Conservation (phyloP, 352 stramenopile species). For the Pythium rhizo-oryzae region DNA sequence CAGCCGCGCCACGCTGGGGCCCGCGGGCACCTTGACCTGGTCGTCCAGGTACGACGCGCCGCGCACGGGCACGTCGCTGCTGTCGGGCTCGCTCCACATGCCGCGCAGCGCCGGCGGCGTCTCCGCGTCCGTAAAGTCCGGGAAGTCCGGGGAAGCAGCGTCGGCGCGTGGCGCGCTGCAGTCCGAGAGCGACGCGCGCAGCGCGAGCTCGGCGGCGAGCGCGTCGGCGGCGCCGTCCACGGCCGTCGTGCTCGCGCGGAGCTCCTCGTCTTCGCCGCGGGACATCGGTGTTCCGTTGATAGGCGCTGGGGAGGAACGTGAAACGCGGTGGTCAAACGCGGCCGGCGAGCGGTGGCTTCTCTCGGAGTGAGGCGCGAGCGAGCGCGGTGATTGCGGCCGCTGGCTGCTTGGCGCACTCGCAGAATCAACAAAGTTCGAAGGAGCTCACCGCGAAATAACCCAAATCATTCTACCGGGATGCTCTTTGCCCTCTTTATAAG, state of each 20-base stretch:
- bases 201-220: conserved; percentile 6
- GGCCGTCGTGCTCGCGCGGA: conserved; percentile 15
- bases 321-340: too few species aligned
- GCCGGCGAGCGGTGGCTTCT: too few species aligned
- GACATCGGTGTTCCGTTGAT: conserved; percentile 17
- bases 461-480: too few species aligned
- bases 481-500: too few species aligned
- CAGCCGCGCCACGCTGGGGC: conserved; percentile 38
- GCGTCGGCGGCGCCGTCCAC: conserved; percentile 24
- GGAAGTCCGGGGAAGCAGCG: neutral
- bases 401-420: conserved; percentile 11
- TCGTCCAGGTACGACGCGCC: conserved; percentile 60
- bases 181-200: conserved; percentile 28
- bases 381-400: neutral
- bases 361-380: too few species aligned
- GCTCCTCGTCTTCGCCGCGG: conserved; percentile 26
- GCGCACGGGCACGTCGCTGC: conserved; percentile 53
- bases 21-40: conserved; percentile 44
- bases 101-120: conserved; percentile 42
- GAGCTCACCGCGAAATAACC: too few species aligned
- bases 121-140: conserved; percentile 35
- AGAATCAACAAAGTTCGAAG: neutral
- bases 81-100: conserved; percentile 68
- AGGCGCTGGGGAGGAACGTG: too few species aligned
- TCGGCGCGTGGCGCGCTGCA: conserved; percentile 24